A percentile compares a stretch with the other conserved stretches of the same genome.
phyloP scores from a whole-genome alignment of 2,329 filamentous ascomycete genomes.

The Epichloe aotearoae region DNA sequence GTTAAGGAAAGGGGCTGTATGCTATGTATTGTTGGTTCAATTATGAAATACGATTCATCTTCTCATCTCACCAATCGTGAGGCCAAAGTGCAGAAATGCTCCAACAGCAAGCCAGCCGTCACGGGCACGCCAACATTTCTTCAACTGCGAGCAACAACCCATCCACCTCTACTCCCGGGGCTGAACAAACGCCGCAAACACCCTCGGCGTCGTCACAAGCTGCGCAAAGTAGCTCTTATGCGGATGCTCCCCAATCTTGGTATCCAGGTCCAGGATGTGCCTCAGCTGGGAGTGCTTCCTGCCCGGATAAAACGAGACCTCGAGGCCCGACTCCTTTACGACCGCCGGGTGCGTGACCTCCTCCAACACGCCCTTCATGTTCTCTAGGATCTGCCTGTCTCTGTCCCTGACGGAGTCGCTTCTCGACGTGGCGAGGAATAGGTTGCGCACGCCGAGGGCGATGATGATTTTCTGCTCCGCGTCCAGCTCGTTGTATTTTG shows the following conservation, averaged over 20 bases:
- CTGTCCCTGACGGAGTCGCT: conserved; percentile 1
- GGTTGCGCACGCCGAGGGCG: conserved; percentile 5
- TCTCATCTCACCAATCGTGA: no score
- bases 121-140: no score
- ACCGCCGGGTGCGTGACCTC: background rate
- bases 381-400: conserved; percentile 3
- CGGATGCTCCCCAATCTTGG: conserved; percentile 1
- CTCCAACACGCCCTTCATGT: conserved; percentile 1
- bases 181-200: conserved; percentile 7
- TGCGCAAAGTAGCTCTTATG: conserved; percentile 4
- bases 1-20: background rate
- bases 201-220: conserved; percentile 2
- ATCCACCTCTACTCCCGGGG: background rate
- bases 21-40: background rate
- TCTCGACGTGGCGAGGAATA: conserved; percentile 2
- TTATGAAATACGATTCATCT: no score
- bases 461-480: conserved; percentile 5
- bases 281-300: background rate
- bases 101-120: no score
- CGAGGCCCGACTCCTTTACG: background rate
- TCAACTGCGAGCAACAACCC: background rate
- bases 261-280: conserved; percentile 4
- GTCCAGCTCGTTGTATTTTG: background rate
- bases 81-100: no score
- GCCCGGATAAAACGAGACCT: conserved; percentile 4